Evolutionary conservation across 202 grass and related monocot species (phyloP), one percentile per base, ranked within the genome.

Genomic region (Panicum virgatum): DNA sequence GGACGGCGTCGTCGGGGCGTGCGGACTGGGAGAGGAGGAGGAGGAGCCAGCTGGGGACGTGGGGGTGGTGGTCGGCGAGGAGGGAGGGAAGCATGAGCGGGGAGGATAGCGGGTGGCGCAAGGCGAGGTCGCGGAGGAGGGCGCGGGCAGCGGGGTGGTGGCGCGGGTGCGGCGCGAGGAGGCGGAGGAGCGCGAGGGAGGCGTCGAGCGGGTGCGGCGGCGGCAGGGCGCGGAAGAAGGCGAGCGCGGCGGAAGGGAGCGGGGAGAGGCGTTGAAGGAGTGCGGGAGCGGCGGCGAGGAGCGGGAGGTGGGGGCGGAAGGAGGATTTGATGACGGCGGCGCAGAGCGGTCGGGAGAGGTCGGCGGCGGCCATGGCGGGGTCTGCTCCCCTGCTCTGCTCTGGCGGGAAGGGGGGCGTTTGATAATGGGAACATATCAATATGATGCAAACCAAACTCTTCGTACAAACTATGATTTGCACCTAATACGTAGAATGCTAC

Each of bases 41-140:
- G 34, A 98, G 66, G 30, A 98, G 90, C 92, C 90, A 94, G 79
- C 88, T 90, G 29, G 88, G 75, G 29, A 94, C 63, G 66, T 71
- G 86, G 32, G 83, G 84, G 79, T 83, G 29, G 20, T 26, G 30
- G 44, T 14, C 84, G 2, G 58, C 73, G 62, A 84, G 83, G 53
- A 80, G 51, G 30, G 82, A 83, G 11, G 74, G 65, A 56, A 98
- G 82, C 59, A 98, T 38, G 20, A 90, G 80, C 34, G 84, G 94
- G 26, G 90, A 92, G 60, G 90, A 94, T 44, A 97, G 86, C 23
- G 80, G 68, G 74, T 88, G 85, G 61, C 73, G 88, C 50, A 89
- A 65, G 39, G 90, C 86, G 46, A 94, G 82, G 72, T 84, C 90
- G 48, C 84, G 79, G n/a, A 97, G 84, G 76, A 98, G 47, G 3